Evolutionary conservation across 2,329 filamentous ascomycete species (phyloP), one percentile per base, ranked within the genome.

Genomic region (Cytospora mali): DNA sequence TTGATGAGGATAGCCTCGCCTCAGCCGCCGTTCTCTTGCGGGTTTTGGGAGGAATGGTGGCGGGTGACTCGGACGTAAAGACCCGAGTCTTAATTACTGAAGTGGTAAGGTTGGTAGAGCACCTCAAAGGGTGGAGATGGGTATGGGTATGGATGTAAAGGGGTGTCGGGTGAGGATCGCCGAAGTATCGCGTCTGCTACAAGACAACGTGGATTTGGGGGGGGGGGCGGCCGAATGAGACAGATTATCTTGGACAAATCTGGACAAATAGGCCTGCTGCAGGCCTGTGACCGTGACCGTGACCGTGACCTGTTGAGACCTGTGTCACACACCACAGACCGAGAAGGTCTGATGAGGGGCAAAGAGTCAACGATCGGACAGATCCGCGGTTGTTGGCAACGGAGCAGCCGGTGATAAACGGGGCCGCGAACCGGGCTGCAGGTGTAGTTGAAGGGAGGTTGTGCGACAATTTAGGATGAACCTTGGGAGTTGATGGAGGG

Each of bases 11-110:
- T 74, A 80, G 80, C 80, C 81, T 83, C 82, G 83, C 84, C 84
- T 87, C 84, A 83, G 84, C 84, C 77, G 84, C 84, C 79, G 85
- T 87, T 75, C 84, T 81, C 76, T 87, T 87, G 71, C 82, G 80
- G 69, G 82, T 84, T 67, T 74, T 76, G 69, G 83, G 82, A 77
- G 84, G 79, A 86, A 87, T 87, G 72, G 76, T 87, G 83, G 68
- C 62, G 64, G 58, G 52, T 35, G 64, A 62, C 61, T 64, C 61
- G 64, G 62, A 64, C 52, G 53, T 46, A 25, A 50, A 55, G 56
- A 63, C 61, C 57, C 63, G 63, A 65, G 63, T 63, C 63, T 55
- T 27, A 33, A 33, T 39, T 31, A 55, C 46, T 53, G 52, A 52
- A 35, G 42, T 46, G 18, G 27, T 48, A n/a, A 33, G 18, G 39